These are phyloP conservation scores for Capronia coronata DNA, from an alignment of 2,329 filamentous ascomycete genomes.

Conservation along the genomic window DNA sequence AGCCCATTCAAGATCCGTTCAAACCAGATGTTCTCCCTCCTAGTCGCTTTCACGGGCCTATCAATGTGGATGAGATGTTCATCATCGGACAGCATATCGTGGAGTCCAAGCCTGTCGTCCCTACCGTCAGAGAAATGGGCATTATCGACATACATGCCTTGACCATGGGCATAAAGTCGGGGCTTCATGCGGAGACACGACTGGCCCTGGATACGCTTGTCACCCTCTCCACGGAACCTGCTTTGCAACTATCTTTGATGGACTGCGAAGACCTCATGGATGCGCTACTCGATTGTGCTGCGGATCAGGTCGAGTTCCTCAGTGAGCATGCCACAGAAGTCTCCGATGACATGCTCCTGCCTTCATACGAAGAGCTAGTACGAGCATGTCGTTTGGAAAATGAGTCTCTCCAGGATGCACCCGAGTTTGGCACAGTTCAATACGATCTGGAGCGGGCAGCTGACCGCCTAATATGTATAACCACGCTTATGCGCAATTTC, in stretches of 20 bases:
- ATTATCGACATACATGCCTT: slow-evolving; percentile 85
- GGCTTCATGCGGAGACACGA: slow-evolving; percentile 82
- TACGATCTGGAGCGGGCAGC: slow-evolving; percentile 82
- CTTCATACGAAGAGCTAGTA: slow-evolving; percentile 79
- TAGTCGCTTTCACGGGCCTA: slow-evolving; percentile 61
- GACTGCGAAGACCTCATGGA: slow-evolving; percentile 85
- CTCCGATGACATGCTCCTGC: slow-evolving; percentile 76
- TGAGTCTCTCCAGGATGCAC: slow-evolving; percentile 63
- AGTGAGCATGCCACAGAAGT: slow-evolving; percentile 78
- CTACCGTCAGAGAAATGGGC: slow-evolving; percentile 69
- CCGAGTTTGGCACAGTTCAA: slow-evolving; percentile 65
- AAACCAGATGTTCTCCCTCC: slow-evolving; percentile 41
- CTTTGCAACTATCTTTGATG: slow-evolving; percentile 60
- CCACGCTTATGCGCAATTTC: slow-evolving; percentile 84
- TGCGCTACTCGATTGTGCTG: slow-evolving; percentile 79
- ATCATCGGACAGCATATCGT: slow-evolving; percentile 62
- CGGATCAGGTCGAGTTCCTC: slow-evolving; percentile 79
- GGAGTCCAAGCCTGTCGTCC: slow-evolving; percentile 65
- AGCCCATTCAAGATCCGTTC: slow-evolving; percentile 41
- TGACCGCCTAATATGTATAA: slow-evolving; percentile 81
- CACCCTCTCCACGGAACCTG: slow-evolving; percentile 59
- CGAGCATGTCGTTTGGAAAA: slow-evolving; percentile 71
- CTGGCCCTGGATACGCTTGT: slow-evolving; percentile 79
- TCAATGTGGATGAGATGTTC: slow-evolving; percentile 60
- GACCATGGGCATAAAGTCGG: slow-evolving; percentile 81